phyloP scores from a whole-genome alignment of 192 early-diverging fungal genomes.

The Backusella macrospora region DNA sequence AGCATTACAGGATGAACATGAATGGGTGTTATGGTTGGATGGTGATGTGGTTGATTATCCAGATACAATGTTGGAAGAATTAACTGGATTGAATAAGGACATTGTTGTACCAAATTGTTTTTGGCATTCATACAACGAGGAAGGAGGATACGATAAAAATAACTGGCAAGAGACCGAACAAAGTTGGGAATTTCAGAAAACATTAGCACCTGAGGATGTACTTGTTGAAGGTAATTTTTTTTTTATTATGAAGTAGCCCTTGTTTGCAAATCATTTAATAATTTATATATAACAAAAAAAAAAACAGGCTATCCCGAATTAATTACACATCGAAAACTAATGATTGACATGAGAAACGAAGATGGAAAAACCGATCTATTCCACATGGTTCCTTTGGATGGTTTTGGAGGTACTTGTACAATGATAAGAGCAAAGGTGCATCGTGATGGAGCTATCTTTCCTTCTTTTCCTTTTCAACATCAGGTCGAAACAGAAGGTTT shows the following conservation, averaged over 20 bases:
- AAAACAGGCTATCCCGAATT: slow-evolving; percentile 50
- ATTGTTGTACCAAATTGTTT: slow-evolving; percentile 63
- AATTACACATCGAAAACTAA: slow-evolving; percentile 44
- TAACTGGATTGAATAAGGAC: slow-evolving; percentile 67
- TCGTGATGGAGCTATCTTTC: slow-evolving; percentile 66
- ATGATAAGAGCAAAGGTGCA: slow-evolving; percentile 67
- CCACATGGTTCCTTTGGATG: slow-evolving; percentile 56
- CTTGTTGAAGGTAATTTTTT: slow-evolving; percentile 50
- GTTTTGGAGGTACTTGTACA: slow-evolving; percentile 70
- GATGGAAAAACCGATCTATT: slow-evolving; percentile 37
- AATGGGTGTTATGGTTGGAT: slow-evolving; percentile 77
- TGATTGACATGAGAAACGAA: slow-evolving; percentile 43
- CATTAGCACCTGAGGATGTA: slow-evolving; percentile 39
- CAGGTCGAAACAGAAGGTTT: slow-evolving; percentile 74
- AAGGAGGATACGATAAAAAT: slow-evolving; percentile 64
- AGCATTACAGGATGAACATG: slow-evolving; percentile 55
- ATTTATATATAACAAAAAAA: slow-evolving; percentile 7
- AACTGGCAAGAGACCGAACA: slow-evolving; percentile 67
- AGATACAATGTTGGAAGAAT: slow-evolving; percentile 54
- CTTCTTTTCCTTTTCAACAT: slow-evolving; percentile 61
- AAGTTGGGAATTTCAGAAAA: slow-evolving; percentile 50
- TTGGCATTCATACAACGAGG: slow-evolving; percentile 48
- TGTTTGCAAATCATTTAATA: neutral
- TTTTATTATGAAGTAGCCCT: neutral
- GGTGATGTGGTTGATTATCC: slow-evolving; percentile 70